phyloP scores from a whole-genome alignment of 495 filamentous ascomycete species.

The Annulohypoxylon stygium region DNA sequence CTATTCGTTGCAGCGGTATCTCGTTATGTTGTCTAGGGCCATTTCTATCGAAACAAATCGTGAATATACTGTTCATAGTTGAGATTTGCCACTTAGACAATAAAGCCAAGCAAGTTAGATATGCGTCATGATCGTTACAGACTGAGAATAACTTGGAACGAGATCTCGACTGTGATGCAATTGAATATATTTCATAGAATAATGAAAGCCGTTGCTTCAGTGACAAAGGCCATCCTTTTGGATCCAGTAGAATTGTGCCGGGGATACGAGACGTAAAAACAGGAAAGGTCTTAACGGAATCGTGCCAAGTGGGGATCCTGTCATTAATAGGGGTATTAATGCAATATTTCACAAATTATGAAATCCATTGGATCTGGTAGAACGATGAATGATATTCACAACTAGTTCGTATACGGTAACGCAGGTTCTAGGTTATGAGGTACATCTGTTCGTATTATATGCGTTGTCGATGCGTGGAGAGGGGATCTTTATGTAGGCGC shows the following conservation, averaged over 20 bases:
- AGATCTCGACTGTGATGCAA: neutral
- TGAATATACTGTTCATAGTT: neutral
- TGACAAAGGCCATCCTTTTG: conserved; percentile 14
- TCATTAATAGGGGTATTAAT: conserved; percentile 21
- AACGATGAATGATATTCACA: neutral
- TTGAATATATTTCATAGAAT: neutral
- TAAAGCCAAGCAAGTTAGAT: neutral
- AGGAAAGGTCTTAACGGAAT: conserved; percentile 10
- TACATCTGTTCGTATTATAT: conserved; percentile 7
- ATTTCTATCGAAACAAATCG: neutral
- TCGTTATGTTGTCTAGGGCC: neutral
- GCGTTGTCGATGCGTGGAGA: conserved; percentile 12
- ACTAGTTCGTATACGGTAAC: neutral
- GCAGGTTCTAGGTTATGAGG: neutral
- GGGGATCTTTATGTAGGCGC: conserved; percentile 13
- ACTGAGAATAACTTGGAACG: neutral
- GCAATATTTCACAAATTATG: neutral
- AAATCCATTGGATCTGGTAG: conserved; percentile 1
- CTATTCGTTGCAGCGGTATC: neutral
- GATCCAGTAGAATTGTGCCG: conserved; percentile 2
- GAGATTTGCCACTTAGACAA: neutral
- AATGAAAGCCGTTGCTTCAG: neutral
- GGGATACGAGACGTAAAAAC: conserved; percentile 34
- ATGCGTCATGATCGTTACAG: neutral
- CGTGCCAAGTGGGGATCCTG: conserved; percentile 18